Evolutionary conservation across 108 stramenopile genomes (phyloP).

Genomic region (Aurantiochytrium sp.): DNA sequence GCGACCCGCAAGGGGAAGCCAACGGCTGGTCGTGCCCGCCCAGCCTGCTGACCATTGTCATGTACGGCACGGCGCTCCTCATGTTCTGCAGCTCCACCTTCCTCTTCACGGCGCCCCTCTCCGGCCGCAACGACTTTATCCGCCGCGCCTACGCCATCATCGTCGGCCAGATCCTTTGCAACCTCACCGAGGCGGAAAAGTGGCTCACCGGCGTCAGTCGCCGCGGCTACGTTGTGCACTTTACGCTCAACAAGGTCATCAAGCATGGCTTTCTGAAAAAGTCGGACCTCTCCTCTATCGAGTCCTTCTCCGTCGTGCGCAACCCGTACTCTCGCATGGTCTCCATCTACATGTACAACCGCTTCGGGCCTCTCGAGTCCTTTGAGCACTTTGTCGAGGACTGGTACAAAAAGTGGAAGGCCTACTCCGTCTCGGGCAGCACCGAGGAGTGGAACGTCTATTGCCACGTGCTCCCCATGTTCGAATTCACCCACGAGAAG

Average conservation of each 20-base stretch:
- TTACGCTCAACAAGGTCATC: slow-evolving; percentile 56
- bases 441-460: slow-evolving; percentile 66
- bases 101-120: slow-evolving; percentile 59
- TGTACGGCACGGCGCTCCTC: neutral
- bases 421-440: slow-evolving; percentile 53
- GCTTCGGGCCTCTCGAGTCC: slow-evolving; percentile 52
- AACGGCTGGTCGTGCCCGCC: neutral
- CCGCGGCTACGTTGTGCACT: slow-evolving; percentile 62
- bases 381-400: slow-evolving; percentile 52
- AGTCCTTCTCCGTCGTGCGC: slow-evolving; percentile 59
- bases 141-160: slow-evolving; percentile 58
- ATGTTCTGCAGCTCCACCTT: slow-evolving; percentile 52
- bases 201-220: slow-evolving; percentile 62
- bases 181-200: slow-evolving; percentile 46
- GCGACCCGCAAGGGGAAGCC: neutral
- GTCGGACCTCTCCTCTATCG: slow-evolving; percentile 50
- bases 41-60: neutral
- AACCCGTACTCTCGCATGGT: slow-evolving; percentile 67
- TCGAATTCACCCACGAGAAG: slow-evolving; percentile 59
- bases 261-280: slow-evolving; percentile 56
- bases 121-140: slow-evolving; percentile 46
- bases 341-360: slow-evolving; percentile 62
- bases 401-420: slow-evolving; percentile 44
- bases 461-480: slow-evolving; percentile 59
- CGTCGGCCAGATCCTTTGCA: slow-evolving; percentile 54